Percentiles rank a stretch among this genome's conserved stretches.
phyloP scores from a whole-genome alignment of 495 filamentous ascomycete species.

The Collariella sp. region DNA sequence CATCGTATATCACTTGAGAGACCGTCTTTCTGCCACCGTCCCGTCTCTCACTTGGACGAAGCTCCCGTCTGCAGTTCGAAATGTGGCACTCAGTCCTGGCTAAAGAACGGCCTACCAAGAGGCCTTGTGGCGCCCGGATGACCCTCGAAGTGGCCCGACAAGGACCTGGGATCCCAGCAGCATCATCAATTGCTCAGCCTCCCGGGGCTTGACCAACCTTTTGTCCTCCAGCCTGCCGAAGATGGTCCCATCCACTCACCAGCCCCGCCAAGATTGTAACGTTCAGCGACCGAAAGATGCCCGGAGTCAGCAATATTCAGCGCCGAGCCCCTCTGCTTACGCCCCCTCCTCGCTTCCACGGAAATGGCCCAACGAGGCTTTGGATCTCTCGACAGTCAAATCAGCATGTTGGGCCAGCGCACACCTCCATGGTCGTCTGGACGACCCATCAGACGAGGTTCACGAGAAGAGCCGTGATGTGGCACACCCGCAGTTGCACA shows the following conservation, averaged over 20 bases:
- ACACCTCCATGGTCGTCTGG: background rate
- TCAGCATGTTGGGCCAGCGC: background rate
- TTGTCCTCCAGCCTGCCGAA: conserved; percentile 1
- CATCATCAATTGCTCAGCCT: background rate
- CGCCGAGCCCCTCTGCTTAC: conserved; percentile 2
- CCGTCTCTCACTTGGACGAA: conserved; percentile 1
- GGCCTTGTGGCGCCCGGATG: background rate
- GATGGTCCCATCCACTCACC: conserved; percentile 1
- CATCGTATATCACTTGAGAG: background rate
- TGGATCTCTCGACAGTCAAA: background rate
- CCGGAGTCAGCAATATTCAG: conserved; percentile 5
- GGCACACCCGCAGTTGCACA: background rate
- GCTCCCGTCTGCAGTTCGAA: background rate
- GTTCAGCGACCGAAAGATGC: conserved; percentile 1
- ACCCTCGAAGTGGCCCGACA: background rate
- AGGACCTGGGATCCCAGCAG: background rate
- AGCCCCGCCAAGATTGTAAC: conserved; percentile 11
- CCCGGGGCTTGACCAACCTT: background rate
- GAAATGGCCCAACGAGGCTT: background rate
- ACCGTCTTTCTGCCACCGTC: conserved; percentile 1
- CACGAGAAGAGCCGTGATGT: background rate
- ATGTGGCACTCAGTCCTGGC: conserved; percentile 18
- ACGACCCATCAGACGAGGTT: background rate
- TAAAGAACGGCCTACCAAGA: background rate
- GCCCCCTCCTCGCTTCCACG: background rate